Conservation (phyloP, 2,329 filamentous ascomycete genomes). For the Botrytis porri region DNA sequence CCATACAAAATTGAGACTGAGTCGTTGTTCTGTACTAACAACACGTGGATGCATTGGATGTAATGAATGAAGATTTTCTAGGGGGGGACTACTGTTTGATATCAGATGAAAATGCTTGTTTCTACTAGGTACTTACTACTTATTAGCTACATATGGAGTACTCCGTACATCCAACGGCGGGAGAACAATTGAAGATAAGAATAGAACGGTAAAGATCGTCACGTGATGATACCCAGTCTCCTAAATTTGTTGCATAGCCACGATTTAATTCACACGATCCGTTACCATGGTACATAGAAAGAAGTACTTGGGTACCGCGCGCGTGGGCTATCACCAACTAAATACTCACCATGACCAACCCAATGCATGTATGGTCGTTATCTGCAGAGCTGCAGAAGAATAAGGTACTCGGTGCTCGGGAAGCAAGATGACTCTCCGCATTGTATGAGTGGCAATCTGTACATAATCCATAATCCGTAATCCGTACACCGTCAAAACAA, state of each 20-base stretch:
- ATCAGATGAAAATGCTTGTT: background rate
- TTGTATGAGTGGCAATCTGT: background rate
- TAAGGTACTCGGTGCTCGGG: background rate
- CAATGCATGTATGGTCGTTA: background rate
- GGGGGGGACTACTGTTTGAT: conserved; percentile 2
- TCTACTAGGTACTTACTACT: background rate
- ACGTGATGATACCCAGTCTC: background rate
- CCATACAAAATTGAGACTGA: background rate
- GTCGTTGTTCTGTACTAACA: conserved; percentile 1
- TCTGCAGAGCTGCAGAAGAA: no score
- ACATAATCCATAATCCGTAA: background rate
- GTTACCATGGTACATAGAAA: conserved; percentile 1
- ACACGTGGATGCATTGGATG: background rate
- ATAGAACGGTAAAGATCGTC: background rate
- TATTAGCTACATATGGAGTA: background rate
- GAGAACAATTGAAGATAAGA: background rate
- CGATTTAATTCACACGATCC: conserved; percentile 1
- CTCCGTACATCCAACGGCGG: no score
- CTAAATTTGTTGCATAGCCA: background rate
- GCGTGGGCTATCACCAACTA: background rate
- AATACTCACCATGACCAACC: background rate
- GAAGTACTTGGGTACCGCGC: no score
- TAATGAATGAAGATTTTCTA: background rate
- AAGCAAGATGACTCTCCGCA: background rate
- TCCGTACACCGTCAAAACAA: background rate